Evolutionary conservation across 2,329 filamentous ascomycete genomes (phyloP).

Genomic region (Camillea tinctor): DNA sequence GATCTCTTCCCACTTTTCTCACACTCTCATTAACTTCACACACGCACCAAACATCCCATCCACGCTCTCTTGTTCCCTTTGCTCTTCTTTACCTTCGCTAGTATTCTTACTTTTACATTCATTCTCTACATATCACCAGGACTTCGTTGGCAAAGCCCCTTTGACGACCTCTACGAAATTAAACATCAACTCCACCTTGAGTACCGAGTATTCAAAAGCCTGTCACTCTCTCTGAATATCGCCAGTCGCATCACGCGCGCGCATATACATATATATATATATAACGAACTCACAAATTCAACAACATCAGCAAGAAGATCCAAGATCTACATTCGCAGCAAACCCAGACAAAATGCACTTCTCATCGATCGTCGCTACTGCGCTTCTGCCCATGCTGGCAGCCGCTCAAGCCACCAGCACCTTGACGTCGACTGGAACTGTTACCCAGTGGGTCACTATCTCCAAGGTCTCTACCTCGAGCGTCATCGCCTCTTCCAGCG

Average conservation of each 20-base stretch:
- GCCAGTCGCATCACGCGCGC: conserved; percentile 18
- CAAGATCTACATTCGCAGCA: not conserved
- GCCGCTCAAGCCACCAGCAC: conserved; percentile 42
- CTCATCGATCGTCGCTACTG: conserved; percentile 44
- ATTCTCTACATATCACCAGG: conserved; percentile 21
- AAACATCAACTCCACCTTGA: conserved; percentile 17
- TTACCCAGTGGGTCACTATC: conserved; percentile 54
- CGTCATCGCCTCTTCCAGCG: conserved; percentile 34
- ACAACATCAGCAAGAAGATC: not conserved
- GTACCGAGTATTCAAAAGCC: conserved; percentile 30
- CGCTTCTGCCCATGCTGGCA: conserved; percentile 54
- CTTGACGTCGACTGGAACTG: conserved; percentile 48
- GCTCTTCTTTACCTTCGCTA: conserved; percentile 1
- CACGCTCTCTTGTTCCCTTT: conserved; percentile 10
- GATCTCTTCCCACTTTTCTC: not conserved
- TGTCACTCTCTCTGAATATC: conserved; percentile 25
- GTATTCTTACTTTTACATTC: conserved; percentile 13
- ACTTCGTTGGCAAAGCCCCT: conserved; percentile 35
- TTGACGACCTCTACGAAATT: conserved; percentile 26
- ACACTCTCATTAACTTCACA: conserved; percentile 15
- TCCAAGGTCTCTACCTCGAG: conserved; percentile 38
- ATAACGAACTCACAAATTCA: conserved; percentile 10
- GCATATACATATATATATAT: conserved; percentile 1
- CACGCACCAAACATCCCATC: conserved; percentile 4
- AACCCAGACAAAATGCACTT: conserved; percentile 40